Base-by-base conservation (phyloP, 768 basidiomycete species). In the Strobilomyces dryophilus region DNA sequence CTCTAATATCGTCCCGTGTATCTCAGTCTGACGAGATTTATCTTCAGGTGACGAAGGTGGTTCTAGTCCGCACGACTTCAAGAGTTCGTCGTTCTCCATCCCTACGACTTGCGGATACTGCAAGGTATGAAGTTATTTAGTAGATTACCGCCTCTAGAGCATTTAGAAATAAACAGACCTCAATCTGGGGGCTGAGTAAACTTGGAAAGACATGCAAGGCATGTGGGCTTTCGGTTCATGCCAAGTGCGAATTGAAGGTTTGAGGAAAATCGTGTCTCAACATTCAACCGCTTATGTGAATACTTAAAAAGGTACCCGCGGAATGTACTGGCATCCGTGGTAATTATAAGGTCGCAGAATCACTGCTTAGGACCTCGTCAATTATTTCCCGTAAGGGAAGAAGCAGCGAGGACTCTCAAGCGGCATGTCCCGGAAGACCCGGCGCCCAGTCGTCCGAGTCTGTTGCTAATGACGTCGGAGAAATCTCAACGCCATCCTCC, bases 241-340 rank as follows among this genome's bases (percentile, higher is more conserved):
- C 82, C 44, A 92, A 89, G 67, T 93, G 92, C 69, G 92, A 92
- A 67, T 68, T 93, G 45, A 93, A 92, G 81, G 91, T 87, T 24
- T 24, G 55, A 15, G 50, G 40, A 47, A 18, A 39, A 64, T 37
- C 29, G 21, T 42, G 45, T 21, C 24, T 53, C 47, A 10, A 52
- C 44, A 27, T 44, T 43, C 18, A 44, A 4, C 8, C 45, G 24
- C 41, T 21, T 55, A 47, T 52, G 56, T 58, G 52, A 60, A 52
- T 34, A 34, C 37, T 51, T 29, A 20, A 35, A n/a, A 49, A 90
- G 88, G 79, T 90, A 47, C 85, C 88, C 47, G 89, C 90, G 47
- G 81, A 89, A 62, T 92, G 90, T 57, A 56, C 55, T 35, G 57
- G 66, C 11, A 47, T 63, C 53, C 67, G 59, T 48, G 68, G 72